Base-by-base conservation (phyloP, 306 rosid species). In the Rubus idaeus region DNA sequence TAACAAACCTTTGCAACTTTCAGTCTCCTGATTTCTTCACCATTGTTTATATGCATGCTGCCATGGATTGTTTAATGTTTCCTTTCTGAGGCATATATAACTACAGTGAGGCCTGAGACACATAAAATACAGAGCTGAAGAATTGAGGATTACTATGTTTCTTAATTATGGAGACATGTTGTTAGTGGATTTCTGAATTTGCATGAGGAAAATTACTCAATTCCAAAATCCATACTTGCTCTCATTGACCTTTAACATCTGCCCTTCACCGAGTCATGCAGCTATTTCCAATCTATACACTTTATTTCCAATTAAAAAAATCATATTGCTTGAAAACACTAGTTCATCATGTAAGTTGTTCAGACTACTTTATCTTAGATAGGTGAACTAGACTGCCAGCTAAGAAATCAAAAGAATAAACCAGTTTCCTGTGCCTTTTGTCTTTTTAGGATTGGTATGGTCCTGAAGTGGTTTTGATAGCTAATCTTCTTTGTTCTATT, bases 91-190 rank as follows among this genome's bases (percentile, higher is more conserved):
- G 67, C 42, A 41, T 3, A 6, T 40, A 20, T 11, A 55, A 40
- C 76, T 73, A 57, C 77, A 56, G 23, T 20, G 41, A 55, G 76
- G 76, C 53, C 52, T 8, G 18, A 58, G 68, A 18, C 53, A 8
- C 68, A 47, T 26, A 1, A 26, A 30, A 18, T 61, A 6, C 46
- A 8, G 8, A 60, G 78, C 60, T 60, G 50, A 46, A 47, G 5
- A 42, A 16, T 45, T 46, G 60, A 75, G 70, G 60, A 46, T 60
- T 61, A 46, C 37, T 5, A 6, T 46, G 46, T 30, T 74, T 16
- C 13, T 23, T 57, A 40, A 23, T 21, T 16, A 44, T 3, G 60
- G 60, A 8, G 57, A 60, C 44, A 20, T 71, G 30, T 16, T 47
- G 44, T 53, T 13, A 56, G 3, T 2, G 23, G 64, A 14, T 23